Evolutionary conservation across 306 rosid species (phyloP), one percentile per base, ranked within the genome.

Genomic region (Vigna trinervia): DNA sequence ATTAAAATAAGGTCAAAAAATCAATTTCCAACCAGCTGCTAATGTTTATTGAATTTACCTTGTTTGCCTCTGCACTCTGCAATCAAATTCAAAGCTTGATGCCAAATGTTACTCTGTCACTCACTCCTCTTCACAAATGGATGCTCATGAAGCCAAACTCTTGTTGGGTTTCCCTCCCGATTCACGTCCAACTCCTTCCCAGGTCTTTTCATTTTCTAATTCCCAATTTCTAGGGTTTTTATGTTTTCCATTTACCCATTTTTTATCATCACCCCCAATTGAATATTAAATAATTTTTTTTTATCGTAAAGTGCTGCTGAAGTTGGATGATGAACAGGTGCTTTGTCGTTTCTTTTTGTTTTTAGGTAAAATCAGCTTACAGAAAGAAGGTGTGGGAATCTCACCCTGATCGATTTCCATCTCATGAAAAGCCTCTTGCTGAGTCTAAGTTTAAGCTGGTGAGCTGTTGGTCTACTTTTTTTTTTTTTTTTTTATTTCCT

Each of bases 371-470:
- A 86, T 85, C 86, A 66, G 97, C 92, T 65, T 91, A 91, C 82
- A 87, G 59, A 73, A 88, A 75, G 87, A 91, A 80, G 86, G 92
- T 89, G 32, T 91, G 97, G 97, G 92, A 91, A 75, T 84, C 90
- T 78, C 97, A 91, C 81, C 94, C 97, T 54, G 97, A 89, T 74
- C 81, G 89, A 39, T 91, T 89, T 81, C 97, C 92, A 2, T 69
- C 86, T 62, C 85, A 85, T 80, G 85, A 88, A 50, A 86, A 88
- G 85, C 80, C 80, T 61, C 86, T 50, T 41, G 94, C 97, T 8
- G 97, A 91, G 50, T 85, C 91, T 23, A 86, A 80, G 71, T 91
- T 91, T 81, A 91, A 91, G 84, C 32, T 57, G 87, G 97, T 91
- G 85, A 75, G 80, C 34, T 17, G 68, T 70, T 51, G 67, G 59